Evolutionary conservation across 2,329 filamentous ascomycete genomes (phyloP).

Genomic region (Coleophoma eucalyptorum): DNA sequence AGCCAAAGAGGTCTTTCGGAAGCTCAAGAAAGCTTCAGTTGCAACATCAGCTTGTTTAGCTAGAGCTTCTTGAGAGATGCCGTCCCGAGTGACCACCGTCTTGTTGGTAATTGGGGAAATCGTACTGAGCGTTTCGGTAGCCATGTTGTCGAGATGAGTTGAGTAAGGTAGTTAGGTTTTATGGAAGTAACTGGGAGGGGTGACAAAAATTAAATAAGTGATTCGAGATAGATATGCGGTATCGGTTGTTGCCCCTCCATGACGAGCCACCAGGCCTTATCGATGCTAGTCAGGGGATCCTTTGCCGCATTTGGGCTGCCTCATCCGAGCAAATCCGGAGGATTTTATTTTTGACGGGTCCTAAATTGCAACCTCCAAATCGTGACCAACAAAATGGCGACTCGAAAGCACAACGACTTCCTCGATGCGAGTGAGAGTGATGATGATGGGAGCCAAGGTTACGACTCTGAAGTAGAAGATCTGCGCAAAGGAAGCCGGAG

Average conservation of each 20-base stretch:
- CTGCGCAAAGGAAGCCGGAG: slow-evolving; percentile 60
- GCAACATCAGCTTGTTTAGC: slow-evolving; percentile 68
- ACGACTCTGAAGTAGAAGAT: slow-evolving; percentile 63
- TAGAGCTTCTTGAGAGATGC: slow-evolving; percentile 67
- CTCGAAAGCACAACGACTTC: slow-evolving; percentile 70
- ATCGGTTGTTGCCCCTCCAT: neutral
- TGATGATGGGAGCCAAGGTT: slow-evolving; percentile 44
- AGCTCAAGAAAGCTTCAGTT: slow-evolving; percentile 71
- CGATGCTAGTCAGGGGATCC: too few relatives aligned
- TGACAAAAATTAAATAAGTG: neutral
- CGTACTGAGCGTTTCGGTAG: slow-evolving; percentile 64
- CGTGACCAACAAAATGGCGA: slow-evolving; percentile 45
- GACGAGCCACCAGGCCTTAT: too few relatives aligned
- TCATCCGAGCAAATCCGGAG: too few relatives aligned
- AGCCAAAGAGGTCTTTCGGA: slow-evolving; percentile 68
- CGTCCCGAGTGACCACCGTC: slow-evolving; percentile 74
- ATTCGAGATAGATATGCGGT: neutral
- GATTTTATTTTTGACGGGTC: neutral
- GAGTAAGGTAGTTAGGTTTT: neutral
- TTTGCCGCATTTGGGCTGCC: too few relatives aligned
- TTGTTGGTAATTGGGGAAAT: slow-evolving; percentile 90
- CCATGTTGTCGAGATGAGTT: slow-evolving; percentile 40
- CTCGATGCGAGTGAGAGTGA: slow-evolving; percentile 59
- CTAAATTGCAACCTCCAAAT: slow-evolving; percentile 1
- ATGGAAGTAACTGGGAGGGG: slow-evolving; percentile 1